Evolutionary conservation across 2,329 filamentous ascomycete species (phyloP).

Genomic region (Cordyceps cicadae): DNA sequence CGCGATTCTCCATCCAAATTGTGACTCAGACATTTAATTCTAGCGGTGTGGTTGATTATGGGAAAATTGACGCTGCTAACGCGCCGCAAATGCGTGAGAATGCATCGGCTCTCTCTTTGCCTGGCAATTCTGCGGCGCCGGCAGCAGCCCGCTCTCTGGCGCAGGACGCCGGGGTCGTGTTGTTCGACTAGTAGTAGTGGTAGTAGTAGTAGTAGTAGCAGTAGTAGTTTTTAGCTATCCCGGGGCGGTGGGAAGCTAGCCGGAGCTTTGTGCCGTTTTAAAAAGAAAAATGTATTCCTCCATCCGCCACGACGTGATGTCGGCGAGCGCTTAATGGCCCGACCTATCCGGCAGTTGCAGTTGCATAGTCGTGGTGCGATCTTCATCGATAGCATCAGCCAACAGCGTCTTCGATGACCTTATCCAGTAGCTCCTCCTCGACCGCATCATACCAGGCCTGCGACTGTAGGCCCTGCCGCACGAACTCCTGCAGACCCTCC

Average conservation of each 20-base stretch:
- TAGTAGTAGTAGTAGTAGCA: neutral
- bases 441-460: conserved; percentile 12
- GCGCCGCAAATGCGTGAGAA: no score
- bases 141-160: no score
- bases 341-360: neutral
- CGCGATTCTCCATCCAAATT: no score
- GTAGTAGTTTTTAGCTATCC: neutral
- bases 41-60: no score
- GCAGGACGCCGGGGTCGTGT: neutral
- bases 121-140: no score
- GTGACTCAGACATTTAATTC: no score
- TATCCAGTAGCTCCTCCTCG: conserved; percentile 12
- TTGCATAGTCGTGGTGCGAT: neutral
- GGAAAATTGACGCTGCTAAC: no score
- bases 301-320: neutral
- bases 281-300: neutral
- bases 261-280: neutral
- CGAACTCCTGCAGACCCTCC: conserved; percentile 13
- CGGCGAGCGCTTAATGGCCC: neutral
- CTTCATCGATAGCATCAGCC: neutral
- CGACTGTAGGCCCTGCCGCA: conserved; percentile 11
- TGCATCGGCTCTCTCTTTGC: no score
- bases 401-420: conserved; percentile 10
- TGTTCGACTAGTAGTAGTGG: neutral
- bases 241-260: neutral